Evolutionary conservation across 1,284 basidiomycete species (phyloP).

Genomic region (Moesziomyces globuligerus): DNA sequence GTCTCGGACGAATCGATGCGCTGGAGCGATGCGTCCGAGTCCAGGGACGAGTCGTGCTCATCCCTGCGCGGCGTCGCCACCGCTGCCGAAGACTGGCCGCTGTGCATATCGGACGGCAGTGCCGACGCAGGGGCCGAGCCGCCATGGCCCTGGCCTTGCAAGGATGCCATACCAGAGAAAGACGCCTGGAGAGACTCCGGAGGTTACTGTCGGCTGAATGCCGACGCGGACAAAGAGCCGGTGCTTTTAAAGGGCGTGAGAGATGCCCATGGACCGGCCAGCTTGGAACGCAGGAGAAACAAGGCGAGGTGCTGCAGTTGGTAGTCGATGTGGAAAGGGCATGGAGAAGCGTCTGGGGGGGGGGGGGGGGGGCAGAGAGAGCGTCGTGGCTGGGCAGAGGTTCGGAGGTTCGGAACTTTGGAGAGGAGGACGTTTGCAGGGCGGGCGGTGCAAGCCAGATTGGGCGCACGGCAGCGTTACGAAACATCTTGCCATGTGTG

Average conservation of each 20-base stretch:
- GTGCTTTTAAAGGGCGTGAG: background rate
- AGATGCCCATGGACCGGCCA: background rate
- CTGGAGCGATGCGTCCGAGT: slow-evolving; percentile 6
- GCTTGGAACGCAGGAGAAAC: background rate
- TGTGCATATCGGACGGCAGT: slow-evolving; percentile 1
- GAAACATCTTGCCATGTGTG: too few species aligned
- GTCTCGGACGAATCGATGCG: slow-evolving; percentile 5
- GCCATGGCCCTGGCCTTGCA: background rate
- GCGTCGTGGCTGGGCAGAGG: too few species aligned
- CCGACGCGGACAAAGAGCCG: background rate
- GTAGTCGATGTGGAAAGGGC: too few species aligned
- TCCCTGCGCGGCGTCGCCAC: slow-evolving; percentile 14
- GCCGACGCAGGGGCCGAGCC: background rate
- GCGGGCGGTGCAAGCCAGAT: too few species aligned
- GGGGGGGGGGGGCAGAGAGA: too few species aligned
- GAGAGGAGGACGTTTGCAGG: too few species aligned
- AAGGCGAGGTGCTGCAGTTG: too few species aligned
- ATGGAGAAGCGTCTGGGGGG: too few species aligned
- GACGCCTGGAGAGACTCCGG: background rate
- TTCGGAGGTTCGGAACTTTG: too few species aligned
- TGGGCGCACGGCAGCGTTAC: too few species aligned
- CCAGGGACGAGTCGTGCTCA: slow-evolving; percentile 1
- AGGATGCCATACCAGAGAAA: slow-evolving; percentile 3
- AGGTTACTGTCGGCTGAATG: too few species aligned
- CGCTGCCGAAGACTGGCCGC: slow-evolving; percentile 2